Evolutionary conservation across 2,329 filamentous ascomycete species (phyloP), one percentile per base, ranked within the genome.

Genomic region (Chaetomium sp.): DNA sequence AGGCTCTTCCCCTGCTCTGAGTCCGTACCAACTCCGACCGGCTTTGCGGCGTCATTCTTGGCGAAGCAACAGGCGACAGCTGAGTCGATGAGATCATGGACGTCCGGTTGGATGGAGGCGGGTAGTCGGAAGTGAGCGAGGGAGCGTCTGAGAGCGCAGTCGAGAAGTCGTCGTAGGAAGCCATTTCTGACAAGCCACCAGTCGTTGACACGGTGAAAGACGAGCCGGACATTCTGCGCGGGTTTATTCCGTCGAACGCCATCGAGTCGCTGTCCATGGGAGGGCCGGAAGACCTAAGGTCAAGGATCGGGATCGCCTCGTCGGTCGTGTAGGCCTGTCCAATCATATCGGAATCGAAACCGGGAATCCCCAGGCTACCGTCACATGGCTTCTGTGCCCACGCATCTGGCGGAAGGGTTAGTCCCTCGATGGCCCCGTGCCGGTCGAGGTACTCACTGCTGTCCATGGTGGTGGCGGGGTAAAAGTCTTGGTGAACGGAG

Each of bases 131-230:
- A 69, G 78, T 81, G 75, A 89, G 89, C 13, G 88, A 89, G 35
- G 87, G 84, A 45, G 87, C 86, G 68, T 91, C 88, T 8, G 88
- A 89, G 63, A 88, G 76, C 25, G 85, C 81, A 27, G 88, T 80
- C 19, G 89, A 87, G 72, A 90, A 86, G 68, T 92, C 89, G 64
- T 92, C 89, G 73, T 89, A 91, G 4, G 87, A 87, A 57, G 87
- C 83, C 75, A 90, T 85, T 70, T 91, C 89, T 5, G 87, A 89
- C 50, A 90, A 78, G 25, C 82, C 82, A 25, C 87, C 84, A 50
- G 84, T 84, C 0, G 85, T 90, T 19, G 89, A 91, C 78, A 91
- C 84, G 47, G 88, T 90, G 72, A 90, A 90, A 1, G 89, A 91
- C 2, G 89, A 91, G 56, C 88, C 88, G 23, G 89, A 91, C 80